phyloP scores from a whole-genome alignment of 164 flowering plant genomes.

The Warburgia ugandensis region DNA sequence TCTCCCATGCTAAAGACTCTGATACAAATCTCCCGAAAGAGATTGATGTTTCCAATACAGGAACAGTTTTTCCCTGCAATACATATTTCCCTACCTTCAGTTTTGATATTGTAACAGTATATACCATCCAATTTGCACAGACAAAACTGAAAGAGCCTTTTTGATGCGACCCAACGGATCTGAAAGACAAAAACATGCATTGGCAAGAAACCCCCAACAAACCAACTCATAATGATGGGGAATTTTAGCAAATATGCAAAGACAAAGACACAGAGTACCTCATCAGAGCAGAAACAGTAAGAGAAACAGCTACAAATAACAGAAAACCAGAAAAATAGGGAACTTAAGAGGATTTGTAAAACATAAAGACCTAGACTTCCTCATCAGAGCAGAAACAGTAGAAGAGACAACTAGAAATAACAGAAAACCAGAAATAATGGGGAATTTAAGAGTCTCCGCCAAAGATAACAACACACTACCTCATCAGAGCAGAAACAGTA shows the following conservation, averaged over 20 bases:
- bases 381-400: too few relatives aligned
- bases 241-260: too few relatives aligned
- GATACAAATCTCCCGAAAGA: conserved; percentile 79
- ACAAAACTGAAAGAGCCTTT: background rate
- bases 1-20: conserved; percentile 76
- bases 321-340: background rate
- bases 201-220: too few relatives aligned
- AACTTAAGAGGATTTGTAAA: background rate
- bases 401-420: background rate
- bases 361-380: background rate
- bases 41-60: conserved; percentile 48
- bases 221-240: too few relatives aligned
- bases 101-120: background rate
- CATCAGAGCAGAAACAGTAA: too few relatives aligned
- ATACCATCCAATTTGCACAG: background rate
- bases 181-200: background rate
- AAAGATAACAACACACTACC: too few relatives aligned
- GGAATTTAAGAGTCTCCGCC: too few relatives aligned
- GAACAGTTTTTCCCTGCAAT: conserved; percentile 48
- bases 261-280: too few relatives aligned
- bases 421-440: background rate
- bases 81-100: background rate
- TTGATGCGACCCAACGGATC: background rate
- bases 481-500: background rate
- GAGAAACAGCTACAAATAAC: too few relatives aligned